Evolutionary conservation across 2,329 filamentous ascomycete genomes (phyloP), one percentile per base, ranked within the genome.

Genomic region (Penicillium sp.): DNA sequence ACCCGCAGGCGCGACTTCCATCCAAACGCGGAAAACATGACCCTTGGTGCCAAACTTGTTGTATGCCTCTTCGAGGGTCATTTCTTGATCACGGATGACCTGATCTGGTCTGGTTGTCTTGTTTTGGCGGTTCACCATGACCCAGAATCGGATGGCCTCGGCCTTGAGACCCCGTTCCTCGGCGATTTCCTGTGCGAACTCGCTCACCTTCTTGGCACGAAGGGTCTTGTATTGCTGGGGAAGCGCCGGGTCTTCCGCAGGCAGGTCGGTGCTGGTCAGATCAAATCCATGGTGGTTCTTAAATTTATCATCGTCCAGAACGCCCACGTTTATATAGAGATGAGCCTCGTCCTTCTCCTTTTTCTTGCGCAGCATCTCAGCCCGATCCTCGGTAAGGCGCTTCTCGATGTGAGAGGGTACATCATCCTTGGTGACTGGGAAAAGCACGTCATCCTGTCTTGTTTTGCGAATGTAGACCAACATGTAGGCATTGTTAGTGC

Each of bases 51-150:
- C 90, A 69, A 80, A 88, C 77, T 87, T 86, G 53, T 77, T 80
- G 51, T 84, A 80, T 2, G 85, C 86, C 59, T 97, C 92, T 62
- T 92, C 89, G 13, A 94, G 79, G 0, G 87, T 92, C 71, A 90
- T 88, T 5, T 87, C 82, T 2, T 85, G 76, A 67, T 96, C 92
- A 70, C 84, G 84, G 45, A 99, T 86, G 0, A 92, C 90, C 54
- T 90, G 87, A 69, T 99, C 94, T 0, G 95, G 94, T 16, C 94
- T 86, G 36, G 91, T 88, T 0, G 94, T 99, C 74, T 96, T 97
- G 71, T 99, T 99, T 72, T 99, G 94, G 10, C 94, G 88, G 69
- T 97, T 97, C 1, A 99, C 94, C 92, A 99, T 97, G 50, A 91
- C 85, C 95, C 94, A 99, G 16, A 96, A 83, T 21, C 94, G 85